Conservation (phyloP, 139 green algal species). For the Edaphochlamys debaryana region DNA sequence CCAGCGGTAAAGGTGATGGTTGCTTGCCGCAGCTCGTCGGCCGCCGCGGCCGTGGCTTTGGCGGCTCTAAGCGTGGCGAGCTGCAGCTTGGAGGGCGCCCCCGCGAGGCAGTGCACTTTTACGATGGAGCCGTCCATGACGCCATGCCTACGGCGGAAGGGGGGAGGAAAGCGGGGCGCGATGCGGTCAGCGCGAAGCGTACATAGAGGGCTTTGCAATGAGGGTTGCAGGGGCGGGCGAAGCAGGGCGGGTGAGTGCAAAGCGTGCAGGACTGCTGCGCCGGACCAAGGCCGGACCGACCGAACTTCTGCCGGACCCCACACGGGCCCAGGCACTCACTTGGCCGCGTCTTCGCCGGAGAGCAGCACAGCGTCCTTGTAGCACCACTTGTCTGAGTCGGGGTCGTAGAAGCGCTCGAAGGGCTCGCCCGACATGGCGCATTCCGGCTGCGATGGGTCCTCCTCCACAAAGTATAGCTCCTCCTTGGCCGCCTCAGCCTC, state of each 20-base stretch:
- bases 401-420: conserved; percentile 70
- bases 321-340: too few relatives aligned
- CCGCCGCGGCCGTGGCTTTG: background rate
- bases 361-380: conserved; percentile 57
- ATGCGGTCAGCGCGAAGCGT: background rate
- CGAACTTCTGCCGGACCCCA: too few relatives aligned
- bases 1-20: background rate
- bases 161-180: background rate
- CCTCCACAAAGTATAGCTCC: conserved; percentile 43
- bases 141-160: conserved; percentile 14
- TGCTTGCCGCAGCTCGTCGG: conserved; percentile 14
- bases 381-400: conserved; percentile 63
- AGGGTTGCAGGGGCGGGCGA: too few relatives aligned
- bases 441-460: conserved; percentile 61
- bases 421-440: conserved; percentile 69
- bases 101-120: conserved; percentile 44
- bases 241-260: background rate
- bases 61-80: background rate
- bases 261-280: too few relatives aligned
- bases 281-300: too few relatives aligned
- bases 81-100: conserved; percentile 20
- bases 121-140: conserved; percentile 61
- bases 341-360: conserved; percentile 46
- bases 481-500: background rate
- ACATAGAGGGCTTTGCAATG: too few relatives aligned